phyloP scores from a whole-genome alignment of 2,329 filamentous ascomycete species.

The Herpomyces periplanetae region DNA sequence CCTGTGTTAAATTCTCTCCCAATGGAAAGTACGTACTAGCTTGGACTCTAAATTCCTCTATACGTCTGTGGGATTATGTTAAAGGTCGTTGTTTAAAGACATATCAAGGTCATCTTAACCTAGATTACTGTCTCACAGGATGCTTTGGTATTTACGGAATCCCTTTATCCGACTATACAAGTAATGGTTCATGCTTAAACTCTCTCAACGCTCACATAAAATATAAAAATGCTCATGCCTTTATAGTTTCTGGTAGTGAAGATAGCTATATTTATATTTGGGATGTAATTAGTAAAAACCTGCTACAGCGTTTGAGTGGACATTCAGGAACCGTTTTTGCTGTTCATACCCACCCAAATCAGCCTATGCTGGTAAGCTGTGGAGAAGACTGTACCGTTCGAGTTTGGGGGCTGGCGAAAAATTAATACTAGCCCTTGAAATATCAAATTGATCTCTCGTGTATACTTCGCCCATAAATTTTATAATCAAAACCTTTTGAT shows the following conservation, averaged over 20 bases:
- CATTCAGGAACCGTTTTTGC: conserved; percentile 18
- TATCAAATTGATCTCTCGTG: no score
- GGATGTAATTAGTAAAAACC: conserved; percentile 53
- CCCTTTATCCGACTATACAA: no score
- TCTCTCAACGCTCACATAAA: no score
- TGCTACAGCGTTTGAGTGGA: conserved; percentile 23
- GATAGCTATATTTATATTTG: conserved; percentile 52
- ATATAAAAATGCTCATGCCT: no score
- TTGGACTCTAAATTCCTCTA: conserved; percentile 55
- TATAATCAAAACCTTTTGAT: no score
- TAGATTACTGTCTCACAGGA: conserved; percentile 43
- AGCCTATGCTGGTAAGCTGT: conserved; percentile 17
- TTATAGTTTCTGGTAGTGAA: conserved; percentile 50
- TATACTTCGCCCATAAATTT: no score
- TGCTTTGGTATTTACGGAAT: conserved; percentile 29
- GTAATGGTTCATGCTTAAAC: no score
- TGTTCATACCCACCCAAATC: conserved; percentile 16
- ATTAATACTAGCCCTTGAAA: no score
- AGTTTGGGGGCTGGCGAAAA: conserved; percentile 14
- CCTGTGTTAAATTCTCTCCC: conserved; percentile 58
- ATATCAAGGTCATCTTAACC: conserved; percentile 65
- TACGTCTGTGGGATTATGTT: conserved; percentile 82
- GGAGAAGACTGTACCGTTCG: conserved; percentile 19
- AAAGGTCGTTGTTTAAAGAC: conserved; percentile 74
- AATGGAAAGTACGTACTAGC: conserved; percentile 79